These are phyloP conservation scores for Vigna reflexopilosa DNA, from an alignment of 306 rosid species.

Conservation along the genomic window DNA sequence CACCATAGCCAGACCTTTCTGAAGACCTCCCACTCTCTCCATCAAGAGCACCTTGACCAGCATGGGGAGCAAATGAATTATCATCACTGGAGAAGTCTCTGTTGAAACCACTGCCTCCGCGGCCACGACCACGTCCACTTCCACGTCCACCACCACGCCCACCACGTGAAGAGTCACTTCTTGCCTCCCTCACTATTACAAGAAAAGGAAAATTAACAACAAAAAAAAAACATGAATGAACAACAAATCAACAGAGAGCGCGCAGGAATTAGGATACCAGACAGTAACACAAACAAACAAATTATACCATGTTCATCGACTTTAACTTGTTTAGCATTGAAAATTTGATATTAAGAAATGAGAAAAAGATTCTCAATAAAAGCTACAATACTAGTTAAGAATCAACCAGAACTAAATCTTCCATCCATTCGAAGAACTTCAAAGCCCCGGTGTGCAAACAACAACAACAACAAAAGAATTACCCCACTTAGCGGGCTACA, in stretches of 20 bases:
- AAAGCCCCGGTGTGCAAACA: too few relatives aligned
- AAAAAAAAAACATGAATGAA: too few relatives aligned
- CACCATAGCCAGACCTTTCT: constrained; percentile 65
- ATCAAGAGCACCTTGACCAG: constrained; percentile 58
- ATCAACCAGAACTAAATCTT: not conserved
- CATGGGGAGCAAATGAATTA: constrained; percentile 41
- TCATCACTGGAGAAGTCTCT: constrained; percentile 54
- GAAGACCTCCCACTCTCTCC: constrained; percentile 54
- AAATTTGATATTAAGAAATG: not conserved
- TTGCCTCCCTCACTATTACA: constrained; percentile 71
- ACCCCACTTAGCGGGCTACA: too few relatives aligned
- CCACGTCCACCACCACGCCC: constrained; percentile 67
- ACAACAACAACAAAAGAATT: too few relatives aligned
- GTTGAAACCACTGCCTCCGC: constrained; percentile 40
- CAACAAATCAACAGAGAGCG: too few relatives aligned
- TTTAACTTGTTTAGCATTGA: too few relatives aligned
- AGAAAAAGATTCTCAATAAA: not conserved
- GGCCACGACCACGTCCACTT: constrained; percentile 49
- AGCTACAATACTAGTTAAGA: not conserved
- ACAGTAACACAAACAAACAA: too few relatives aligned
- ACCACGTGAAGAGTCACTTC: constrained; percentile 60
- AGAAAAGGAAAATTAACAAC: not conserved
- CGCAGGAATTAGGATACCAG: too few relatives aligned
- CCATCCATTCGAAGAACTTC: not conserved
- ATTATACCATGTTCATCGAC: too few relatives aligned